These are phyloP conservation scores for Hymenoscyphus repandus DNA, from an alignment of 2,329 filamentous ascomycete genomes.

Conservation along the genomic window DNA sequence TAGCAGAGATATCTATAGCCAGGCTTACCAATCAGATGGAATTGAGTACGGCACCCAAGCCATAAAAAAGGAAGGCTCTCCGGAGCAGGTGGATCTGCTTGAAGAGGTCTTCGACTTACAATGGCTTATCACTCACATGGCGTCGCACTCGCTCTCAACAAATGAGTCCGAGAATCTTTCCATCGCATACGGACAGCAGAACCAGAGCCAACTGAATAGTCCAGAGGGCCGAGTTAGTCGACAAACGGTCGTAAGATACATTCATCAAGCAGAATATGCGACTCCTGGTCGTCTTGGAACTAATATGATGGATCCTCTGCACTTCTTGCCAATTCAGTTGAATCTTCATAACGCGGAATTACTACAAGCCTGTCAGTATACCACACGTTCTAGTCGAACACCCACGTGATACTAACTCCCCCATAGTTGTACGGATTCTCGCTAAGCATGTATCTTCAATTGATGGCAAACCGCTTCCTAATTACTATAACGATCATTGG, in stretches of 20 bases:
- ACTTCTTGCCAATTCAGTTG: conserved; percentile 38
- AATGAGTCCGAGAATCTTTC: not conserved
- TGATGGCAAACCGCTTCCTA: conserved; percentile 42
- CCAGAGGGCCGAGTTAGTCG: not conserved
- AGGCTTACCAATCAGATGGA: too few relatives aligned
- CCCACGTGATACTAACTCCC: not conserved
- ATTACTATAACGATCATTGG: conserved; percentile 41
- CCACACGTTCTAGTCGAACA: not conserved
- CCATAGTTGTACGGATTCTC: conserved; percentile 42
- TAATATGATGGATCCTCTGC: conserved; percentile 32
- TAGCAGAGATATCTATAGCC: too few relatives aligned
- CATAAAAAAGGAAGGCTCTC: too few relatives aligned
- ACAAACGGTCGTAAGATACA: not conserved
- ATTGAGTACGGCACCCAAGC: too few relatives aligned
- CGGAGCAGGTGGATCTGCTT: too few relatives aligned
- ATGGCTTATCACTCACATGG: too few relatives aligned
- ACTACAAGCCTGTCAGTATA: conserved; percentile 41
- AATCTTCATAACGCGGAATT: conserved; percentile 43
- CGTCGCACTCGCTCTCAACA: too few relatives aligned
- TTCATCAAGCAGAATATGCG: not conserved
- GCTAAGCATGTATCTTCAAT: conserved; percentile 47
- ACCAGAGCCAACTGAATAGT: not conserved
- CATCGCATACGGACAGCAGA: not conserved
- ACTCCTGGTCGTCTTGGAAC: conserved; percentile 29
- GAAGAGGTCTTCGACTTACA: too few relatives aligned